Base-by-base conservation (phyloP, 2,329 filamentous ascomycete species). In the Fusarium penzigii region DNA sequence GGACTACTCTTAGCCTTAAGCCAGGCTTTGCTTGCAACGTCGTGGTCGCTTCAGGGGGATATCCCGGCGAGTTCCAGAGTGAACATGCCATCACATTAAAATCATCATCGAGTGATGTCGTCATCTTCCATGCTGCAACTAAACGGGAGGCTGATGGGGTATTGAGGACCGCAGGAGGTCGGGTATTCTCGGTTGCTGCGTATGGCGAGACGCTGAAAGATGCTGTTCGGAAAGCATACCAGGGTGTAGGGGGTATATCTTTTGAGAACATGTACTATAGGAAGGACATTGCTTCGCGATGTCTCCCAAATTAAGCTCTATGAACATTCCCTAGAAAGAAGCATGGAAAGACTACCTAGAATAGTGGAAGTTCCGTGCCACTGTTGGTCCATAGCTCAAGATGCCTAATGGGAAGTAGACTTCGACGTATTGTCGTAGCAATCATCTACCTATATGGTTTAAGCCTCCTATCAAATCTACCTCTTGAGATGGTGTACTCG, bases 111-210 rank as follows among this genome's bases (percentile, higher is more conserved):
- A 48, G 53, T 12, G 75, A 78, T 55, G 87, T 83, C 56, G 81
- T 87, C 52, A 82, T 95, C 51, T 96, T 96, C 80, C 92, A 96
- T 68, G 92, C 92, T 3, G 92, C 92, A 17, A 96, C 92, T 3
- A 77, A 78, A 17, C 65, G 86, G 13, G 73, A 79, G 10, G 72
- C 63, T 6, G 57, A 83, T 42, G 78, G 75, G 7, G 75, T 82
- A 48, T 75, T 96, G 7, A 78, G 83, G 62, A 92, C 90, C 1
- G 79, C 86, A 0, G 92, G 92, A 42, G 92, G 92, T 1, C 83
- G 92, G 44, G 92, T 96, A 29, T 94, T 96, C 67, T 91, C 91
- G 2, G 84, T 89, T 3, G 92, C 88, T 13, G 88, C 90, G 1
- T 87, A 84, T 1, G 77, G 78, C 2, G 68, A 69, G 29, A 87